phyloP scores from a whole-genome alignment of 2,329 filamentous ascomycete species.

The Alternaria novae-zelandiae region DNA sequence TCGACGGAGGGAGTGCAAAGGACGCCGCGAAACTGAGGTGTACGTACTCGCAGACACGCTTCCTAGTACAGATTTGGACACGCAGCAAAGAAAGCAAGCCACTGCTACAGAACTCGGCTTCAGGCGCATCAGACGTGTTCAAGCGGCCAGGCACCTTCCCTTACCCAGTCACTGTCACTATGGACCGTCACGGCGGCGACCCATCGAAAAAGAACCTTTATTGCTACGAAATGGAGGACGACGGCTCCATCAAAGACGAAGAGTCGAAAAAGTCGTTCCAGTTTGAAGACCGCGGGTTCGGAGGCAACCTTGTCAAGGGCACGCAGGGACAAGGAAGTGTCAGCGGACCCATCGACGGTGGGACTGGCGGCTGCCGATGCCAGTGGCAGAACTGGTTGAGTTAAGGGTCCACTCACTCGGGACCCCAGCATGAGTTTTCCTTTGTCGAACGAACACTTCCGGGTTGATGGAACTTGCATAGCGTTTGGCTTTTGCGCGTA shows the following conservation, averaged over 20 bases:
- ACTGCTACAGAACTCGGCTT: slow-evolving; percentile 35
- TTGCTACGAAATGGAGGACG: slow-evolving; percentile 63
- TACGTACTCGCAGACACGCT: slow-evolving; percentile 67
- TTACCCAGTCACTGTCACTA: slow-evolving; percentile 64
- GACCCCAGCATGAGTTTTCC: neutral
- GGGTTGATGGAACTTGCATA: slow-evolving; percentile 27
- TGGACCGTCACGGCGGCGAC: slow-evolving; percentile 66
- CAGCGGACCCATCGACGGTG: slow-evolving; percentile 62
- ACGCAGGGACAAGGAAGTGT: slow-evolving; percentile 53
- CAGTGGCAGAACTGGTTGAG: slow-evolving; percentile 63
- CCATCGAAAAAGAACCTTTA: slow-evolving; percentile 63
- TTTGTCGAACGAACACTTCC: slow-evolving; percentile 7
- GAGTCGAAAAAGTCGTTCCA: slow-evolving; percentile 54
- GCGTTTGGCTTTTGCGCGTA: slow-evolving; percentile 15
- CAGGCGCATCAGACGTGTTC: slow-evolving; percentile 52
- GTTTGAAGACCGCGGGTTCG: slow-evolving; percentile 60
- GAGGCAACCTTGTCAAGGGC: slow-evolving; percentile 60
- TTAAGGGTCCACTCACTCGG: slow-evolving; percentile 4
- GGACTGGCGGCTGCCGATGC: slow-evolving; percentile 65
- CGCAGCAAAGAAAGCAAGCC: slow-evolving; percentile 50
- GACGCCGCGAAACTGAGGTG: slow-evolving; percentile 57
- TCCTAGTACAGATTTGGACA: slow-evolving; percentile 70
- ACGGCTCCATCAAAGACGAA: slow-evolving; percentile 51
- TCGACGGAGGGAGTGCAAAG: slow-evolving; percentile 57
- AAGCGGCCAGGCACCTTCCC: slow-evolving; percentile 64